A percentile compares a stretch with the other conserved stretches of the same genome.
These are phyloP conservation scores for Clitopilus passeckerianus DNA, from an alignment of 768 basidiomycete genomes.

Conservation along the genomic window DNA sequence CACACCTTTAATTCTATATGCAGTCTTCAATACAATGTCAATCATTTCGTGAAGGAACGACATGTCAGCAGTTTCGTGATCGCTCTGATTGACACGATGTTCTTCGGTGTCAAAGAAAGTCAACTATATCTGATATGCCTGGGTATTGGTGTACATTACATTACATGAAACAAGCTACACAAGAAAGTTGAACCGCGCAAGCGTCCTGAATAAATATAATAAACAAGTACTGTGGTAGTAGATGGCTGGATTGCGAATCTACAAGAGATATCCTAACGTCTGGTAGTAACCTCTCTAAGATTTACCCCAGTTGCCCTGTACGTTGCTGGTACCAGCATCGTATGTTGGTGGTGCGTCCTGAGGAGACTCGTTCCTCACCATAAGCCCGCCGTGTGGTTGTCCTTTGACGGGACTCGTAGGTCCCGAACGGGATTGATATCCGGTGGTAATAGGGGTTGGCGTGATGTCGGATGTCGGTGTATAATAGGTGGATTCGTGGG, in stretches of 20 bases:
- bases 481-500: conserved; percentile 19
- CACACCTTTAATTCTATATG: not conserved
- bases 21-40: not conserved
- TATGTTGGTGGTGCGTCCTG: conserved; percentile 66
- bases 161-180: not conserved
- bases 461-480: conserved; percentile 19
- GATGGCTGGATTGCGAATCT: not conserved
- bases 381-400: conserved; percentile 29
- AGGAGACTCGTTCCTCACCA: conserved; percentile 20
- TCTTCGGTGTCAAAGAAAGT: too few species aligned
- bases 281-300: conserved; percentile 15
- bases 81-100: too few species aligned
- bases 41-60: not conserved
- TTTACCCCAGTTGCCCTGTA: conserved; percentile 52
- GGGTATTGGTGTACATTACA: not conserved
- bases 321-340: conserved; percentile 45
- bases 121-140: not conserved
- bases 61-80: not conserved
- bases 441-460: conserved; percentile 36
- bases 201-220: not conserved
- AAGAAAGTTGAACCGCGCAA: not conserved
- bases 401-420: conserved; percentile 38
- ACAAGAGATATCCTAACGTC: not conserved
- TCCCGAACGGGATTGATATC: conserved; percentile 10
- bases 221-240: not conserved